phyloP scores from a whole-genome alignment of 1,284 basidiomycete species.

The Cystobasidium sp. region DNA sequence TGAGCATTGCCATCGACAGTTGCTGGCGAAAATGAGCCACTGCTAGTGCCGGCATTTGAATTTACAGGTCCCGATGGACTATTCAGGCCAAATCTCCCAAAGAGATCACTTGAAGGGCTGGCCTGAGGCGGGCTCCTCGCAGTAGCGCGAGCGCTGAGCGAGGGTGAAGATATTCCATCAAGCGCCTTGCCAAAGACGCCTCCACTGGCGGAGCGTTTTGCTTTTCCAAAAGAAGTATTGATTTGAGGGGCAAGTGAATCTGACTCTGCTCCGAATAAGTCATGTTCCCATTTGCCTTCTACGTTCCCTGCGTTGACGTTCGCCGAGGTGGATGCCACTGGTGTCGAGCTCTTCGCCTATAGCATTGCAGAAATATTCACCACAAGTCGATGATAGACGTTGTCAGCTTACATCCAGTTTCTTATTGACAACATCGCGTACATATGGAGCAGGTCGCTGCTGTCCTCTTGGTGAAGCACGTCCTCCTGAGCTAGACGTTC shows the following conservation, averaged over 20 bases:
- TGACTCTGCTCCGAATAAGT: slow-evolving; percentile 39
- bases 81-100: slow-evolving; percentile 26
- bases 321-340: not conserved
- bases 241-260: slow-evolving; percentile 29
- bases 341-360: slow-evolving; percentile 18
- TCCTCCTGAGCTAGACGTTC: slow-evolving; percentile 10
- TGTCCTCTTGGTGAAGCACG: slow-evolving; percentile 11
- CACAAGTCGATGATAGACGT: not conserved
- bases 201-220: slow-evolving; percentile 4
- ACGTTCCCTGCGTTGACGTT: not conserved
- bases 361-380: not conserved
- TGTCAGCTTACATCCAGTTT: not conserved
- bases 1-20: not conserved
- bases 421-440: not conserved
- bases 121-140: slow-evolving; percentile 13
- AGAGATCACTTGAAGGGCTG: slow-evolving; percentile 10
- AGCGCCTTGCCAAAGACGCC: slow-evolving; percentile 36
- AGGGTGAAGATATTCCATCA: slow-evolving; percentile 21
- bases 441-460: slow-evolving; percentile 11
- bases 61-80: not conserved
- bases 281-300: slow-evolving; percentile 40
- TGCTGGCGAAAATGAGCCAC: not conserved
- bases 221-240: slow-evolving; percentile 25
- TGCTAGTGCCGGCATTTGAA: not conserved
- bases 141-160: not conserved